Percentiles rank a stretch among this genome's conserved stretches.
Evolutionary conservation across 1,284 basidiomycete species (phyloP).

Genomic region (Rhodotorula sp.): DNA sequence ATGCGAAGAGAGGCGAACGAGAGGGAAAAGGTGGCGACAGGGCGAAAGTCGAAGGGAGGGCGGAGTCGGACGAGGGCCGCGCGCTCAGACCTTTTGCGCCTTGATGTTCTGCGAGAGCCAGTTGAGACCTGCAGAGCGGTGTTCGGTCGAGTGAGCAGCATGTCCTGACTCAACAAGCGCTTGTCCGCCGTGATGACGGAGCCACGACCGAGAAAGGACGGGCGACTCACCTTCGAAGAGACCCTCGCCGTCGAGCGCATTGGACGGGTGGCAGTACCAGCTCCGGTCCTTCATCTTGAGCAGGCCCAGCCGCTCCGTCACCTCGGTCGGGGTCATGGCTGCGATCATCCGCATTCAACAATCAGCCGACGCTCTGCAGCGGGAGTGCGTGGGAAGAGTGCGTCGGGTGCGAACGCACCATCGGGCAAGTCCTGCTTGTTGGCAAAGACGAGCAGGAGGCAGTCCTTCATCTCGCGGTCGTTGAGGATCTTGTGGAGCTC

Average conservation of each 20-base stretch:
- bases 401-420: conserved; percentile 59
- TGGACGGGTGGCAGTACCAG: conserved; percentile 67
- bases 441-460: conserved; percentile 93
- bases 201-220: background rate
- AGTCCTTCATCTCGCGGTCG: conserved; percentile 98
- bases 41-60: background rate
- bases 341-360: background rate
- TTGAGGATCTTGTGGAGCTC: conserved; percentile 95
- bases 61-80: background rate
- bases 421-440: conserved; percentile 99
- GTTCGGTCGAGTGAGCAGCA: too few relatives aligned
- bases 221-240: conserved; percentile 69
- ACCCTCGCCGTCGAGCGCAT: conserved; percentile 67
- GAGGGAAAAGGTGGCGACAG: background rate
- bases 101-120: conserved; percentile 97
- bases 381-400: too few relatives aligned
- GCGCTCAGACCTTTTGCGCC: conserved; percentile 43
- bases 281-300: conserved; percentile 94
- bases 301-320: conserved; percentile 94
- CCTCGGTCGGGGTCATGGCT: conserved; percentile 99
- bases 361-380: too few relatives aligned
- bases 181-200: too few relatives aligned
- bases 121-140: conserved; percentile 62
- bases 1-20: background rate
- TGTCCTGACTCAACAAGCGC: background rate